phyloP scores from a whole-genome alignment of 2,329 filamentous ascomycete species.

The Cladophialophora exuberans region DNA sequence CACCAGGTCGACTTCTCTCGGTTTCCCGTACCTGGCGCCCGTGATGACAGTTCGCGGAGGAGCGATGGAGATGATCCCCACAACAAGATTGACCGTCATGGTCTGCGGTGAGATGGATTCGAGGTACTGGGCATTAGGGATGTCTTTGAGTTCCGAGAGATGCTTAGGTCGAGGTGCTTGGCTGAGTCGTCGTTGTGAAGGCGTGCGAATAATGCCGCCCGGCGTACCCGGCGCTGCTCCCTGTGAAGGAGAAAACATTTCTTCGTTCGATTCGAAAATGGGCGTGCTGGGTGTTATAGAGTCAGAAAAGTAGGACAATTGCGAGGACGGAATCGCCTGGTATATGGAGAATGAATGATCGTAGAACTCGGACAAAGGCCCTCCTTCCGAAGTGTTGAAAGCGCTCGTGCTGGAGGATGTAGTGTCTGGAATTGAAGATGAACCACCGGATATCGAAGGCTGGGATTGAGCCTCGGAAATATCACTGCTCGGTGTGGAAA shows the following conservation, averaged over 20 bases:
- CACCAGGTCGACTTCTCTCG: conserved; percentile 63
- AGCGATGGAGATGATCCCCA: conserved; percentile 73
- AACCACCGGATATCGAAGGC: conserved; percentile 24
- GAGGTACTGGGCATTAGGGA: conserved; percentile 71
- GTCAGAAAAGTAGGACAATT: conserved; percentile 46
- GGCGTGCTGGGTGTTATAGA: conserved; percentile 31
- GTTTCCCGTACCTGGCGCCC: conserved; percentile 54
- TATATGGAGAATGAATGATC: conserved; percentile 76
- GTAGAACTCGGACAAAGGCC: conserved; percentile 66
- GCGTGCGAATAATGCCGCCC: conserved; percentile 30
- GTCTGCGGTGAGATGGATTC: conserved; percentile 74
- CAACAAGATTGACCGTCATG: conserved; percentile 80
- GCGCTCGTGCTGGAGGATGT: conserved; percentile 37
- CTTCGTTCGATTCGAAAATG: conserved; percentile 32
- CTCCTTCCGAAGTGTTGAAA: conserved; percentile 9
- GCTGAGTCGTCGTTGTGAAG: conserved; percentile 29
- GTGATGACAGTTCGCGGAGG: conserved; percentile 70
- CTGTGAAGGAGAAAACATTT: conserved; percentile 29
- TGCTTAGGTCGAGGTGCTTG: conserved; percentile 34
- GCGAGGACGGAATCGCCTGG: conserved; percentile 66
- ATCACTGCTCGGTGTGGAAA: conserved; percentile 31
- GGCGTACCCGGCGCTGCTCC: conserved; percentile 15
- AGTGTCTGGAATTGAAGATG: conserved; percentile 25
- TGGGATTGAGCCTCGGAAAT: conserved; percentile 30
- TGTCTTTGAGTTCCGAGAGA: conserved; percentile 67